Percentiles rank a stretch among this genome's conserved stretches.
Conservation (phyloP, 2,329 filamentous ascomycete species). For the Talaromyces sp. region DNA sequence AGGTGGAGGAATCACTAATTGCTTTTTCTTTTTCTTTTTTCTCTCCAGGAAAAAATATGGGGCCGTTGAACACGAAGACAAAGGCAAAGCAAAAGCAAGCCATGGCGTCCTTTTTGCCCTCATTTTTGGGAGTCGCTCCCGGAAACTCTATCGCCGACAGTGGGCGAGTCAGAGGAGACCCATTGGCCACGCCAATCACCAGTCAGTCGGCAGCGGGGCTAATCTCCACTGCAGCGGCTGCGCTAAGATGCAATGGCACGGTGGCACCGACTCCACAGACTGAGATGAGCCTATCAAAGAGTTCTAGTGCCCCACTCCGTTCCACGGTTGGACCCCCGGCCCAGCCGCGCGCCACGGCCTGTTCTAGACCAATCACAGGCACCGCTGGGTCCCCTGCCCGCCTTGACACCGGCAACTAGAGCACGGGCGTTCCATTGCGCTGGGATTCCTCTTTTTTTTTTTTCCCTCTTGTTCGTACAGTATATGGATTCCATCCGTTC, state of each 20-base stretch:
- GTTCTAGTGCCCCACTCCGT: not conserved
- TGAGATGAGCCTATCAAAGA: not conserved
- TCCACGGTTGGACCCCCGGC: not conserved
- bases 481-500: no score
- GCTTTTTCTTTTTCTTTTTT: not conserved
- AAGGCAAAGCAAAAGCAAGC: not conserved
- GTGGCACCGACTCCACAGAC: not conserved
- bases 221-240: not conserved
- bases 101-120: not conserved
- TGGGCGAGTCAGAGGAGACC: not conserved
- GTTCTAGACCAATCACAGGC: not conserved
- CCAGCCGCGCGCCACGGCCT: not conserved
- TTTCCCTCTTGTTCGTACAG: no score
- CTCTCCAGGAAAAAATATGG: not conserved
- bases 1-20: not conserved
- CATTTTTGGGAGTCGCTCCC: slow-evolving; percentile 2
- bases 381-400: slow-evolving; percentile 9
- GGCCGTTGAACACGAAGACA: not conserved
- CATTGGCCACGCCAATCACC: not conserved
- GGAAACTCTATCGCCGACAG: slow-evolving; percentile 2
- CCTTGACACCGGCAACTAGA: slow-evolving; percentile 12
- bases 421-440: slow-evolving; percentile 10
- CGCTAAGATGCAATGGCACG: slow-evolving; percentile 1
- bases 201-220: not conserved
- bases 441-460: slow-evolving; percentile 5